These are phyloP conservation scores for Trichoderma reesei DNA, from an alignment of 495 filamentous ascomycete genomes.

Conservation along the genomic window DNA sequence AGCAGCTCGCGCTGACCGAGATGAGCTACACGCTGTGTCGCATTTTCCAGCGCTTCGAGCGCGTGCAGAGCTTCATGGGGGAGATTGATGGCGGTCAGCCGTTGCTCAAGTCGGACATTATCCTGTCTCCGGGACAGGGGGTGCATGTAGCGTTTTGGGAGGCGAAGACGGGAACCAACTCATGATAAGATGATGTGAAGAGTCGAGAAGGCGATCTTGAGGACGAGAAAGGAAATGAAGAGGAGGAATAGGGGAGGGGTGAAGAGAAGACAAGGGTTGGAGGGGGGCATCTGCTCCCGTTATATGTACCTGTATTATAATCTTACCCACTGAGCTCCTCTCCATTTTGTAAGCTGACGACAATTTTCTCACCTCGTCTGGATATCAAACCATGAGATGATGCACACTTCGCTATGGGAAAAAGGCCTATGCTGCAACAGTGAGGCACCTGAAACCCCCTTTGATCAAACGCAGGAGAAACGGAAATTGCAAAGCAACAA, in stretches of 20 bases:
- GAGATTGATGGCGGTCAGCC: slow-evolving; percentile 39
- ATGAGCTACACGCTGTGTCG: slow-evolving; percentile 64
- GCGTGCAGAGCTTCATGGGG: slow-evolving; percentile 42
- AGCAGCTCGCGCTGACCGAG: slow-evolving; percentile 74
- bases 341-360: too few species aligned
- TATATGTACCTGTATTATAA: too few species aligned
- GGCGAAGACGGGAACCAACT: slow-evolving; percentile 15
- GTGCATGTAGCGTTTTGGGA: slow-evolving; percentile 53
- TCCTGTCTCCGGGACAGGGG: slow-evolving; percentile 51
- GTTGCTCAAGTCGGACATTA: slow-evolving; percentile 53
- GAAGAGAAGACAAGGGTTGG: background rate
- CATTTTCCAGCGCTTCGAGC: slow-evolving; percentile 60
- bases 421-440: too few species aligned
- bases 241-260: background rate
- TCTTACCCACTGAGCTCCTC: too few species aligned
- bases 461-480: too few species aligned
- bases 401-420: too few species aligned
- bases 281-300: background rate
- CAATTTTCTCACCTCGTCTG: too few species aligned
- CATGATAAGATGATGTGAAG: background rate
- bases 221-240: background rate
- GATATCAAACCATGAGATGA: too few species aligned
- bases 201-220: too few species aligned
- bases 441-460: too few species aligned
- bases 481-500: too few species aligned